Evolutionary conservation across 345 rosid genomes (phyloP).

Genomic region (Raphanus raphanistrum): DNA sequence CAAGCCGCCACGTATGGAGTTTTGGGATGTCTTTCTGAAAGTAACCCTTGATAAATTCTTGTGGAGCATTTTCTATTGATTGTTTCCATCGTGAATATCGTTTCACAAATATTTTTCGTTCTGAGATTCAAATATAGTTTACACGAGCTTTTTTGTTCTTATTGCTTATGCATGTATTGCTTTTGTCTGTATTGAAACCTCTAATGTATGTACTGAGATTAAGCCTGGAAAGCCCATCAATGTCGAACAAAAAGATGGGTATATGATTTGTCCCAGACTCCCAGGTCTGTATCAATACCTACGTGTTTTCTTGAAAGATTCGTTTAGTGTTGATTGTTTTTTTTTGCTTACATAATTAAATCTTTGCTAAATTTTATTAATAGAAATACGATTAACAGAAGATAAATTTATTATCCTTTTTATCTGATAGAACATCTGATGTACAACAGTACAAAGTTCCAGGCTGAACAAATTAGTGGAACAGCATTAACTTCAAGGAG

Average conservation of each 20-base stretch:
- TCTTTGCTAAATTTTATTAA: too few species aligned
- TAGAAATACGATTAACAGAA: too few species aligned
- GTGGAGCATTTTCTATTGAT: neutral
- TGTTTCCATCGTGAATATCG: neutral
- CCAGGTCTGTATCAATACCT: conserved; percentile 42
- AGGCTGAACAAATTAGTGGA: neutral
- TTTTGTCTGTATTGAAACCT: neutral
- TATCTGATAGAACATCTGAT: neutral
- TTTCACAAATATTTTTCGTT: neutral
- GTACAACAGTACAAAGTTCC: conserved; percentile 12
- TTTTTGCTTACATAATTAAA: too few species aligned
- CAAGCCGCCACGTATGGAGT: conserved; percentile 33
- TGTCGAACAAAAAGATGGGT: conserved; percentile 35
- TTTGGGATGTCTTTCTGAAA: conserved; percentile 30
- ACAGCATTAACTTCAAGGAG: neutral
- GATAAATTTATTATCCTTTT: neutral
- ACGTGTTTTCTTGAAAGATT: neutral
- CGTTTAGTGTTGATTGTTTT: neutral
- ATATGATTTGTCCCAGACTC: conserved; percentile 58
- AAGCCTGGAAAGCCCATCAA: conserved; percentile 56
- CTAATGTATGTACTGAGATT: conserved; percentile 53
- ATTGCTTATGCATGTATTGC: neutral
- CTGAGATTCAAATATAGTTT: neutral
- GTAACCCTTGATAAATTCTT: neutral
- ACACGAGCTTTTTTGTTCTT: neutral